These are phyloP conservation scores for Cystobasidiopsis lactophilus DNA, from an alignment of 768 basidiomycete genomes.

Conservation along the genomic window DNA sequence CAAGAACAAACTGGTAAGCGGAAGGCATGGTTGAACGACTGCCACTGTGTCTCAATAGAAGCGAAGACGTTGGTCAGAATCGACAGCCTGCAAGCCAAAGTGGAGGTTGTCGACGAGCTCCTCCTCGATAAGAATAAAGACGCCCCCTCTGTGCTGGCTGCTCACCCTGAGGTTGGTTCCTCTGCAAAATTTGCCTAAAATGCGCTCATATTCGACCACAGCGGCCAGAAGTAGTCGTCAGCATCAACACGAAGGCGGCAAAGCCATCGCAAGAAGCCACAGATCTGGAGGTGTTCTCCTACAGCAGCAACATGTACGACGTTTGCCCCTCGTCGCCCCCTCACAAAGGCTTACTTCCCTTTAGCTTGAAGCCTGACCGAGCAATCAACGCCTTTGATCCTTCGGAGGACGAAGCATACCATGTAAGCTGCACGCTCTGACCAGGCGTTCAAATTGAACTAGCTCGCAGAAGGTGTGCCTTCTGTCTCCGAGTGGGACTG, in stretches of 20 bases:
- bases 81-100: constrained; percentile 29
- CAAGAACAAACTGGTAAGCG: constrained; percentile 65
- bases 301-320: too few relatives aligned
- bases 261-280: too few relatives aligned
- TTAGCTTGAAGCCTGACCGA: too few relatives aligned
- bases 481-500: constrained; percentile 22
- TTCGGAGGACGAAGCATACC: neutral
- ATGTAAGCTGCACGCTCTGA: neutral
- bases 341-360: too few relatives aligned
- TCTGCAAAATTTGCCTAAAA: too few relatives aligned
- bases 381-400: too few relatives aligned
- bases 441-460: constrained; percentile 1
- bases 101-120: constrained; percentile 43
- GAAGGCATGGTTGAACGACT: neutral
- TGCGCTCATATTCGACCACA: too few relatives aligned
- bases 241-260: too few relatives aligned
- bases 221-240: too few relatives aligned
- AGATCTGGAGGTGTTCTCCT: too few relatives aligned
- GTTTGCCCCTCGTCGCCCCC: too few relatives aligned
- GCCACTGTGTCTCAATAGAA: neutral
- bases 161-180: constrained; percentile 35
- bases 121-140: constrained; percentile 65
- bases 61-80: constrained; percentile 20
- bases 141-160: constrained; percentile 87
- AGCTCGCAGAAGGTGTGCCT: neutral